Base-by-base conservation (phyloP, 768 basidiomycete species). In the Leccinum subgranulosum region DNA sequence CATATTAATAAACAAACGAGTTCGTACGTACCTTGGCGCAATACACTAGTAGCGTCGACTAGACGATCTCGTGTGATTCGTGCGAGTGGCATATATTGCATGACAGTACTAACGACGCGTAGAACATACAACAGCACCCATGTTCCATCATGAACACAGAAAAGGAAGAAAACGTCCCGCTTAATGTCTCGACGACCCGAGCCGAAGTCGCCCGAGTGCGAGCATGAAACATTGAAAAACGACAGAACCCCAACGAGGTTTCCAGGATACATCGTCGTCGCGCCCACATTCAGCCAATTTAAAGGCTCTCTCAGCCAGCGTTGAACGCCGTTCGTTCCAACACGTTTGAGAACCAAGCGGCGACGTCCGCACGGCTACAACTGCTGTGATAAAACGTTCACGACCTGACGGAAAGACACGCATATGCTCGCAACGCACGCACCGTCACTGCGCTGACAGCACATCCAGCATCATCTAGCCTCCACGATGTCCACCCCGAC, bases 401-500 rank as follows among this genome's bases (percentile, higher is more conserved):
- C 43, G 43, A 46, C 19, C 25, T 28, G 47, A 48, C 17, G n/a
- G 8, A 41, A 41, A 39, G 17, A n/a, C 17, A 39, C 17, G 7
- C 17, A 39, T 39, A 39, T 36, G 7, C 39, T 41, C 45, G 45
- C 23, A 12, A 63, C 17, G 33, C 34, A 55, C 57, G 23, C 45
- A 56, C 55, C 17, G 2, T 39, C 9, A n/a, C 25, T 25, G 25
- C 8, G 17, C 1, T 39, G 36, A 39, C 39, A 41, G 10, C 39
- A 41, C 39, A 4, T 3, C 31, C 12, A 19, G 11, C 17, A 36
- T 6, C 19, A 19, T 39, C 48, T 64, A 73, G 14, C 67, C 67
- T 5, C 73, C 69, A 17, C 73, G 71, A 4, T 64, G 53, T 6
- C 61, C 70, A 21, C 75, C 67, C 3, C 75, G 62, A n/a, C 71